Evolutionary conservation across 805 yeast genomes (phyloP).

Genomic region (Yarrowia hollandica): DNA sequence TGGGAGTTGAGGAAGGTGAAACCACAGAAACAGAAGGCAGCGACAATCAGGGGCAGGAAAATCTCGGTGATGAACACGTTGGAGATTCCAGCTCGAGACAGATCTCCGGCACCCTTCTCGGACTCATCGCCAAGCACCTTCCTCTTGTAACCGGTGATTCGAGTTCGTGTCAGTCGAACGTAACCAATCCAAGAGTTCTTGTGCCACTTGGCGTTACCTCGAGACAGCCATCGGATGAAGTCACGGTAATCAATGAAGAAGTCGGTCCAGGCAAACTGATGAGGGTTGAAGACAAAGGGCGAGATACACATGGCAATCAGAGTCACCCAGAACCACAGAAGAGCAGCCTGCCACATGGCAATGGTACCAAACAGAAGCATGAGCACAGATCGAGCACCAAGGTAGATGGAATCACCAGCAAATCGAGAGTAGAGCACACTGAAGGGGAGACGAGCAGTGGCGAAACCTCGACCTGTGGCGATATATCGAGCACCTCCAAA

Average conservation of each 20-base stretch:
- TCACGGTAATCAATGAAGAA: constrained; percentile 96
- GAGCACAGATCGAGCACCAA: constrained; percentile 69
- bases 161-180: constrained; percentile 75
- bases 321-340: constrained; percentile 97
- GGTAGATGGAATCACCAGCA: constrained; percentile 71
- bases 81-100: constrained; percentile 72
- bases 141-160: constrained; percentile 88
- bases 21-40: constrained; percentile 68
- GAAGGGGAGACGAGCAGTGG: constrained; percentile 78
- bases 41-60: constrained; percentile 66
- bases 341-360: constrained; percentile 91
- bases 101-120: constrained; percentile 64
- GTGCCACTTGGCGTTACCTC: constrained; percentile 72
- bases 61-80: constrained; percentile 81
- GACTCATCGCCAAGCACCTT: constrained; percentile 64
- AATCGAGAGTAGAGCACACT: constrained; percentile 71
- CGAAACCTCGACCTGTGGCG: constrained; percentile 92
- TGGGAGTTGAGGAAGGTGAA: constrained; percentile 83
- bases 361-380: constrained; percentile 73
- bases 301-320: constrained; percentile 83
- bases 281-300: constrained; percentile 95
- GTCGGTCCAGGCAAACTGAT: constrained; percentile 95
- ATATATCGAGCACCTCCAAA: constrained; percentile 92
- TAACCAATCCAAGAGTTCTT: constrained; percentile 77
- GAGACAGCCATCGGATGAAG: constrained; percentile 80